These are phyloP conservation scores for Logfia minima DNA, from an alignment of 129 eudicot species.

Conservation along the genomic window DNA sequence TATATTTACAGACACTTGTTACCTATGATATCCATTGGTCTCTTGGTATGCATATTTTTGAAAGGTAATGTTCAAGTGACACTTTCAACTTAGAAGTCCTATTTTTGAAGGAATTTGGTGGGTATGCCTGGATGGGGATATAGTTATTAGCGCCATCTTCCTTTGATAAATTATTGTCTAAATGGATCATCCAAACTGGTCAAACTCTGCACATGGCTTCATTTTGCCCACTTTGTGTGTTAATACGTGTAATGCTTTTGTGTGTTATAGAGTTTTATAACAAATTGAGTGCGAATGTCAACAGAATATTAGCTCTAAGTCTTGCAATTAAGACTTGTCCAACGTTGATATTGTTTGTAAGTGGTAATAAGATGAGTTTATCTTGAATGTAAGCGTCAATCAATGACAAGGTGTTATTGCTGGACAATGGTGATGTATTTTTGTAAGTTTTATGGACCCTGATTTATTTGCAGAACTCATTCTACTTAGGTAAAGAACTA, in stretches of 20 bases:
- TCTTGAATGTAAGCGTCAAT: not conserved
- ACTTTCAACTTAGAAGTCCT: not conserved
- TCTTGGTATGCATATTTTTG: not conserved
- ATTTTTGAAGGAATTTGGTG: not conserved
- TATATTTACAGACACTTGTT: not conserved
- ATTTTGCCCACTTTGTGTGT: not conserved
- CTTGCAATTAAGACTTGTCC: not conserved
- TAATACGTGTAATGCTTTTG: not conserved
- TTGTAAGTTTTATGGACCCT: not conserved
- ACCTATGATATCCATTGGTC: constrained; percentile 4
- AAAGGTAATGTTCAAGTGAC: not conserved
- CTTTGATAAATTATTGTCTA: constrained; percentile 6
- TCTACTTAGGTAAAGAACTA: not conserved
- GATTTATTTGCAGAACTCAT: not conserved
- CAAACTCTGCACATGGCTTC: constrained; percentile 6
- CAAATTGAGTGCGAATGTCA: not conserved
- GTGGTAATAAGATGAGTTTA: constrained; percentile 1
- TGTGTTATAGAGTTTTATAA: constrained; percentile 3
- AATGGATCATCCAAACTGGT: not conserved
- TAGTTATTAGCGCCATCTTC: not conserved
- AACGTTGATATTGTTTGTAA: constrained; percentile 12
- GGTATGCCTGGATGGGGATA: not conserved
- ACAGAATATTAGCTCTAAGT: not conserved
- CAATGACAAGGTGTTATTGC: not conserved
- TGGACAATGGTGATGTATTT: not conserved